A percentile compares a stretch with the other conserved stretches of the same genome.
Conservation (phyloP, 306 rosid genomes). For the Medicago lupulina region DNA sequence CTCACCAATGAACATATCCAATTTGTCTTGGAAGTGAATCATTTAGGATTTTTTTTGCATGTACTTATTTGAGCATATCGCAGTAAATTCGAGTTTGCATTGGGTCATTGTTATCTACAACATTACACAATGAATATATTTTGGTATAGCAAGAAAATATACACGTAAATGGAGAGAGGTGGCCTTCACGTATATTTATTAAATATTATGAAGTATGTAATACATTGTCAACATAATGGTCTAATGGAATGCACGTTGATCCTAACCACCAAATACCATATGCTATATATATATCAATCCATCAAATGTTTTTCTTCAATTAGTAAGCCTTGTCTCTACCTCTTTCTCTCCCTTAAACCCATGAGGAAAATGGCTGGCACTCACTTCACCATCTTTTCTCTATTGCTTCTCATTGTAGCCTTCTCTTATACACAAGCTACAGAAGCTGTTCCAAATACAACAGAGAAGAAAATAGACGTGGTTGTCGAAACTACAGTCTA, state of each 20-base stretch:
- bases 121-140: neutral
- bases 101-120: neutral
- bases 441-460: slow-evolving; percentile 23
- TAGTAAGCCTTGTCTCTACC: slow-evolving; percentile 16
- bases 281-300: slow-evolving; percentile 34
- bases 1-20: no score
- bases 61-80: no score
- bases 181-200: slow-evolving; percentile 60
- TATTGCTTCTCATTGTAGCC: slow-evolving; percentile 53
- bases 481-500: slow-evolving; percentile 81
- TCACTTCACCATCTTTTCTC: slow-evolving; percentile 44
- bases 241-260: slow-evolving; percentile 62
- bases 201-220: slow-evolving; percentile 20
- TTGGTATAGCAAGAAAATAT: slow-evolving; percentile 5
- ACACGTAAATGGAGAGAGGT: slow-evolving; percentile 32
- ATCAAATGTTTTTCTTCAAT: slow-evolving; percentile 40
- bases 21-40: no score
- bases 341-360: slow-evolving; percentile 22
- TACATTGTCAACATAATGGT: slow-evolving; percentile 45
- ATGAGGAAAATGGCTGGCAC: slow-evolving; percentile 58
- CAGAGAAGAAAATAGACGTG: slow-evolving; percentile 53
- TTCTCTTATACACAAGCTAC: slow-evolving; percentile 47
- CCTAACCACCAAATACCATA: slow-evolving; percentile 35
- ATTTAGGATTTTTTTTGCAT: no score
- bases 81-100: neutral